phyloP scores from a whole-genome alignment of 306 rosid genomes.

The Sindora glabra region DNA sequence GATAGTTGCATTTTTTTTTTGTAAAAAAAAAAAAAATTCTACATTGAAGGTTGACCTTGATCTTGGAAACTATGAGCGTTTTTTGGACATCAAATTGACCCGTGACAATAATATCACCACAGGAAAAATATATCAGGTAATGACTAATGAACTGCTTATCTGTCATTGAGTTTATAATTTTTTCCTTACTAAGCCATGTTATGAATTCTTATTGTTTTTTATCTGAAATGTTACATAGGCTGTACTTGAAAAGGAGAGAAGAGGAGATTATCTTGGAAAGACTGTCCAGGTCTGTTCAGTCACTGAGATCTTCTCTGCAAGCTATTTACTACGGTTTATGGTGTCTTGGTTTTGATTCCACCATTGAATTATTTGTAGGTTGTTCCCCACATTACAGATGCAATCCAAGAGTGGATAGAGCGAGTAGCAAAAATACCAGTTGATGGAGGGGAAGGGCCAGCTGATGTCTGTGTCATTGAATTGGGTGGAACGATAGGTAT shows the following conservation, averaged over 20 bases:
- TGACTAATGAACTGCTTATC: neutral
- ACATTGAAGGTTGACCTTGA: slow-evolving; percentile 79
- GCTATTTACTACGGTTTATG: neutral
- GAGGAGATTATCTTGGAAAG: slow-evolving; percentile 84
- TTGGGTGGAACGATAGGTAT: slow-evolving; percentile 93
- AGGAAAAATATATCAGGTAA: slow-evolving; percentile 88
- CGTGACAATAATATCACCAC: slow-evolving; percentile 85
- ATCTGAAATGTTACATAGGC: slow-evolving; percentile 26
- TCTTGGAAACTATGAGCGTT: slow-evolving; percentile 88
- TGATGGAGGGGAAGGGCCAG: slow-evolving; percentile 74
- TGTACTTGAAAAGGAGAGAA: slow-evolving; percentile 78
- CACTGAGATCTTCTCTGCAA: neutral
- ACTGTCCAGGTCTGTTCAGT: slow-evolving; percentile 63
- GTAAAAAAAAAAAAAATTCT: neutral
- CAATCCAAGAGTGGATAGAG: slow-evolving; percentile 91
- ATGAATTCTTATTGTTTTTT: too few species aligned
- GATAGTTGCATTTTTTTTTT: neutral
- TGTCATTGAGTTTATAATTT: too few species aligned
- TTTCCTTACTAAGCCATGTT: too few species aligned
- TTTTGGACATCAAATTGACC: slow-evolving; percentile 65
- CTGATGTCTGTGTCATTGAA: slow-evolving; percentile 90
- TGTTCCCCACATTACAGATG: slow-evolving; percentile 83
- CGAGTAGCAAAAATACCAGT: slow-evolving; percentile 75
- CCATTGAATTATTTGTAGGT: slow-evolving; percentile 38
- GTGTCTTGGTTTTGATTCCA: slow-evolving; percentile 15